Percentiles rank a stretch among this genome's conserved stretches.
Evolutionary conservation across 1,139 yeast genomes (phyloP).

Genomic region (Nadsonia commutata): DNA sequence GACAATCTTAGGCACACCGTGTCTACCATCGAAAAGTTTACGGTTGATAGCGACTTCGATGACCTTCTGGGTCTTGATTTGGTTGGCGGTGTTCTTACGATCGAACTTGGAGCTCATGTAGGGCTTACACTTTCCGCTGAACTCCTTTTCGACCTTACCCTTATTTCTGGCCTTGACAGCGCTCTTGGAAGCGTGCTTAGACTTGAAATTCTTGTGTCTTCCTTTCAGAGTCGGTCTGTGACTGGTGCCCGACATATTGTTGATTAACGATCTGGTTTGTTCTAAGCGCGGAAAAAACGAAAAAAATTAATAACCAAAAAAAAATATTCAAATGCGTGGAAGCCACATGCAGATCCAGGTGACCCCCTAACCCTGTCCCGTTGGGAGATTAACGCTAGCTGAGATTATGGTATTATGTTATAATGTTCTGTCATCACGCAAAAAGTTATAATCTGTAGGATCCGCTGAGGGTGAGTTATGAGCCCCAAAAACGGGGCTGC

Average conservation of each 20-base stretch:
- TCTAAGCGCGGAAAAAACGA: no score
- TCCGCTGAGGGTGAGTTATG: no score
- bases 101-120: constrained; percentile 43
- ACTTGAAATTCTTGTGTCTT: constrained; percentile 79
- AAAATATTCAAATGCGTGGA: neutral
- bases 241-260: neutral
- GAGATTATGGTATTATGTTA: no score
- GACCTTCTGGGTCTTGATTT: constrained; percentile 61
- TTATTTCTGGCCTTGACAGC: constrained; percentile 63
- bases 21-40: constrained; percentile 62
- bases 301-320: neutral
- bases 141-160: constrained; percentile 75
- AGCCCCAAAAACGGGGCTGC: no score
- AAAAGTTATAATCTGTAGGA: no score
- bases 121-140: constrained; percentile 22
- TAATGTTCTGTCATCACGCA: no score
- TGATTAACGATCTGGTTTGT: no score
- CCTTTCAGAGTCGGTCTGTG: constrained; percentile 75
- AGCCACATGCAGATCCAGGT: no score
- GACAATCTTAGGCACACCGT: constrained; percentile 72
- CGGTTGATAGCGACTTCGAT: constrained; percentile 31
- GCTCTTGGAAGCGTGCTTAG: constrained; percentile 85
- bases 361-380: no score
- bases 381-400: no score
- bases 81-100: constrained; percentile 67